Conservation (phyloP, 1,139 yeast genomes). For the Debaryomycetaceae sp. region DNA sequence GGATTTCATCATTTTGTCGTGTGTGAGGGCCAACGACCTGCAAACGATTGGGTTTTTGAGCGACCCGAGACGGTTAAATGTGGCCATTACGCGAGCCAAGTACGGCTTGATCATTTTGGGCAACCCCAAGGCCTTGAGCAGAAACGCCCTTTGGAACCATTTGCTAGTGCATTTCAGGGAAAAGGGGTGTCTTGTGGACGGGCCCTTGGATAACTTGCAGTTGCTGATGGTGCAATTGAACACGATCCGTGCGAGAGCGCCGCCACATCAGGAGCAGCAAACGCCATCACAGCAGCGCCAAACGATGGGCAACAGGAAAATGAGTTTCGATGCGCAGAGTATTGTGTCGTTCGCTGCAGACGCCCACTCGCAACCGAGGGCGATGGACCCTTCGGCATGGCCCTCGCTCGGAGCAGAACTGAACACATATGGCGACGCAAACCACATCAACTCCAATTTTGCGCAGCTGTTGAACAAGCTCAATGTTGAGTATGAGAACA, state of each 20-base stretch:
- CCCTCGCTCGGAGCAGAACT: conserved; percentile 25
- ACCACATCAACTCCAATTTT: conserved; percentile 37
- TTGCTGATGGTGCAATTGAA: conserved; percentile 61
- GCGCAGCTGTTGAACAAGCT: conserved; percentile 36
- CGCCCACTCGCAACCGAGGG: conserved; percentile 11
- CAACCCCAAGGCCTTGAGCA: conserved; percentile 73
- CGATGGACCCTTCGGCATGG: conserved; percentile 24
- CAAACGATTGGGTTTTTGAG: conserved; percentile 82
- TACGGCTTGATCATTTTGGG: conserved; percentile 82
- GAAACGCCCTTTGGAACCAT: conserved; percentile 75
- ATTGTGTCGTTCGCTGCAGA: conserved; percentile 5
- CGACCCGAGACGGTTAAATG: conserved; percentile 89
- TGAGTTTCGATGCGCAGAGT: conserved; percentile 10
- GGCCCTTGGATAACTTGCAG: conserved; percentile 79
- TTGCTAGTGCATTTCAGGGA: conserved; percentile 76
- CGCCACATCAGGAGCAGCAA: conserved; percentile 3
- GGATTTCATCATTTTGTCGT: conserved; percentile 81
- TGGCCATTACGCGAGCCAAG: conserved; percentile 87
- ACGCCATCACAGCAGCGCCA: conserved; percentile 7
- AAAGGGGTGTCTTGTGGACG: conserved; percentile 86
- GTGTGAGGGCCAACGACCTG: conserved; percentile 86
- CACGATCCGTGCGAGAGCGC: conserved; percentile 7
- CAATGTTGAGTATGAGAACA: conserved; percentile 18
- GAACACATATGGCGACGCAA: conserved; percentile 15
- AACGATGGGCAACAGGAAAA: conserved; percentile 13